A percentile compares a stretch with the other conserved stretches of the same genome.
Conservation (phyloP, 1,284 basidiomycete genomes). For the Athelia psychrophila region DNA sequence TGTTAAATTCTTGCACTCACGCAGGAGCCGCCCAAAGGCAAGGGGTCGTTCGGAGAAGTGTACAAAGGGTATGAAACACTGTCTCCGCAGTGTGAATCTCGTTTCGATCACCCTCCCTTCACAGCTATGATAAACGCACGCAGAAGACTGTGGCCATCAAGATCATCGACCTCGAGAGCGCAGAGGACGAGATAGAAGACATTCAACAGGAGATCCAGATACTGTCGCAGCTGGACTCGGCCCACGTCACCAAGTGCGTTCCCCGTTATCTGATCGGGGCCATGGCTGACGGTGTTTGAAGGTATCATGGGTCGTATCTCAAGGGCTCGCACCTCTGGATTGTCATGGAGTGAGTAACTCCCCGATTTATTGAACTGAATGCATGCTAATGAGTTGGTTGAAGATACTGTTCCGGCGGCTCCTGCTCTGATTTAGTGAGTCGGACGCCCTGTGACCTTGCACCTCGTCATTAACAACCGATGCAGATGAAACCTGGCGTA, state of each 20-base stretch:
- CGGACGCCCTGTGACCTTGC: constrained; percentile 13
- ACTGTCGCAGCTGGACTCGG: constrained; percentile 94
- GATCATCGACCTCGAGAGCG: constrained; percentile 98
- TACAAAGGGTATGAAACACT: constrained; percentile 77
- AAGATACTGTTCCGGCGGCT: constrained; percentile 84
- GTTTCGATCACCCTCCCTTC: constrained; percentile 10
- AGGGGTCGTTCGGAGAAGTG: constrained; percentile 97
- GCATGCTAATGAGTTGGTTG: constrained; percentile 7
- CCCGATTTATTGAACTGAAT: constrained; percentile 2
- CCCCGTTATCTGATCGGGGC: constrained; percentile 15
- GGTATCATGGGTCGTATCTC: constrained; percentile 94
- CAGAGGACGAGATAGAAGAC: constrained; percentile 99
- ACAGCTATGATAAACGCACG: constrained; percentile 88
- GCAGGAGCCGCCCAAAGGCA: constrained; percentile 53
- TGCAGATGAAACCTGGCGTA: constrained; percentile 94
- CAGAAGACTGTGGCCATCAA: constrained; percentile 96
- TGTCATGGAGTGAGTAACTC: constrained; percentile 87
- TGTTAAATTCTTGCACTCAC: constrained; percentile 8
- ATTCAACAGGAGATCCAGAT: constrained; percentile 99
- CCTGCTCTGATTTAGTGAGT: constrained; percentile 77
- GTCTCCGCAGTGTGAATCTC: background rate
- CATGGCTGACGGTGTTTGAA: constrained; percentile 19
- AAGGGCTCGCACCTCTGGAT: constrained; percentile 98
- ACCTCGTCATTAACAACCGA: constrained; percentile 13
- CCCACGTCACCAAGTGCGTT: constrained; percentile 89